phyloP scores from a whole-genome alignment of 225 moss, liverwort and hornwort genomes.

The Polytrichum formosum region DNA sequence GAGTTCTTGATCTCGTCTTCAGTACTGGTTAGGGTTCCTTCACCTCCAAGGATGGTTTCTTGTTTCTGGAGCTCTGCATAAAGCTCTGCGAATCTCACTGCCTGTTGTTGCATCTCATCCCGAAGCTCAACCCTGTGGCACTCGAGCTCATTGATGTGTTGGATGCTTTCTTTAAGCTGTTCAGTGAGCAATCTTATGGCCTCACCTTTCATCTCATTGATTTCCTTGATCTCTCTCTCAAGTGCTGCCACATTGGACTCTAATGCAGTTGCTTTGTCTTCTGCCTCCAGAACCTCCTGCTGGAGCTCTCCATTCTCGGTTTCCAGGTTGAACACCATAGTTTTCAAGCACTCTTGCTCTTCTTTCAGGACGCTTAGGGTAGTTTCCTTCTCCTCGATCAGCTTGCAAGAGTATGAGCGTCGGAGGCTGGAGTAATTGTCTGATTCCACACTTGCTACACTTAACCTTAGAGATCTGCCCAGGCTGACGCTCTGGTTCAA shows the following conservation, averaged over 20 bases:
- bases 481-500: conserved; percentile 27
- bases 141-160: conserved; percentile 31
- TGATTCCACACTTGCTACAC: not conserved
- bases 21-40: conserved; percentile 15
- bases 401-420: conserved; percentile 38
- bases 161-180: conserved; percentile 22
- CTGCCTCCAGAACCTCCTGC: conserved; percentile 37
- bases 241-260: conserved; percentile 29
- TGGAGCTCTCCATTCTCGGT: conserved; percentile 43
- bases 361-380: conserved; percentile 49
- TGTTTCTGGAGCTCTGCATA: conserved; percentile 40
- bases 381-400: conserved; percentile 53
- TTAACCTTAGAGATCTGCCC: conserved; percentile 13
- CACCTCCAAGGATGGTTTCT: conserved; percentile 23
- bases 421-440: not conserved
- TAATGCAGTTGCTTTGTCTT: conserved; percentile 23
- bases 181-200: conserved; percentile 12
- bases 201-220: conserved; percentile 9
- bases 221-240: conserved; percentile 16
- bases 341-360: conserved; percentile 41
- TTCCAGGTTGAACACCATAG: conserved; percentile 48
- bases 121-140: conserved; percentile 30
- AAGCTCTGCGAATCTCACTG: conserved; percentile 25
- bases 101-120: conserved; percentile 40
- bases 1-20: conserved; percentile 7